Percentiles rank a stretch among this genome's conserved stretches.
These are phyloP conservation scores for Chlamydomonas sp. DNA, from an alignment of 139 green algal species.

Conservation along the genomic window DNA sequence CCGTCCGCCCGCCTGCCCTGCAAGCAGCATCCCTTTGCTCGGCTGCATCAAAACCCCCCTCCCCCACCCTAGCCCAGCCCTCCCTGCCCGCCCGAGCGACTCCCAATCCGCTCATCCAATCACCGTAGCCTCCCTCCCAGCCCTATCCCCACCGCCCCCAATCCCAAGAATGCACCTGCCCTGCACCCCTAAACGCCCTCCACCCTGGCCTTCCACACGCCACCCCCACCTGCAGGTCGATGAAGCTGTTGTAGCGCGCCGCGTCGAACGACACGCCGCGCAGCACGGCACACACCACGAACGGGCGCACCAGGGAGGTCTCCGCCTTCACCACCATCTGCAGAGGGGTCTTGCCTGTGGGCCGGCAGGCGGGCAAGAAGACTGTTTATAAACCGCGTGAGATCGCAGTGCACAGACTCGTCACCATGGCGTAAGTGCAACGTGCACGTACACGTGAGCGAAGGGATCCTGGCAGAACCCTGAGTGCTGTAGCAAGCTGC, in stretches of 20 bases:
- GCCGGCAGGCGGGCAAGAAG: neutral
- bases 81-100: too few species aligned
- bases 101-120: neutral
- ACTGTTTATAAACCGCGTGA: neutral
- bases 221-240: conserved; percentile 87
- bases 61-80: too few species aligned
- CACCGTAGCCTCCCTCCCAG: too few species aligned
- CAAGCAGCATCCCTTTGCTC: too few species aligned
- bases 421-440: neutral
- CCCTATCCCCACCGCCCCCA: neutral
- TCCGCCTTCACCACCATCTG: conserved; percentile 86
- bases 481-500: too few species aligned
- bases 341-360: conserved; percentile 67
- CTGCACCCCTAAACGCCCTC: neutral
- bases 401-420: neutral
- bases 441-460: too few species aligned
- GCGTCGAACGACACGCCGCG: conserved; percentile 89
- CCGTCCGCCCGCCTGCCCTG: too few species aligned
- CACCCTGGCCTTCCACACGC: neutral
- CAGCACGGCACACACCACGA: conserved; percentile 95
- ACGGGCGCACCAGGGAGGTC: conserved; percentile 94
- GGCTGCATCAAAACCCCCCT: too few species aligned
- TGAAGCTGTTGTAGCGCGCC: conserved; percentile 94
- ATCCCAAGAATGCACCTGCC: neutral
- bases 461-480: too few species aligned